A percentile compares a stretch with the other conserved stretches of the same genome.
phyloP scores from a whole-genome alignment of 192 early-diverging fungal species.

The Diversispora epigaea region DNA sequence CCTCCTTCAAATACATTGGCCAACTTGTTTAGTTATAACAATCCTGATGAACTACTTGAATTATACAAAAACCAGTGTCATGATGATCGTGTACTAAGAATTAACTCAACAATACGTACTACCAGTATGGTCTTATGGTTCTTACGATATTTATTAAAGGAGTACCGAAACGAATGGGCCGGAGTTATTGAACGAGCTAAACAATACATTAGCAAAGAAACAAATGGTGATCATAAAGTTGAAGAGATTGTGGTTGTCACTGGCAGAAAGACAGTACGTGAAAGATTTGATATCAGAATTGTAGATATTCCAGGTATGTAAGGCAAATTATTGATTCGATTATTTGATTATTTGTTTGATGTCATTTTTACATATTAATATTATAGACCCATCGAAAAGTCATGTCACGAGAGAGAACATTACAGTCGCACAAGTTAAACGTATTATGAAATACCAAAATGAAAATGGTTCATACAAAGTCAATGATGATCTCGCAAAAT shows the following conservation, averaged over 20 bases:
- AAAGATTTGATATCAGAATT: slow-evolving; percentile 12
- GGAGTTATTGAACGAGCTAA: slow-evolving; percentile 24
- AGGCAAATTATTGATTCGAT: too few relatives aligned
- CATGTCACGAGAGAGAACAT: background rate
- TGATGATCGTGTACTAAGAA: background rate
- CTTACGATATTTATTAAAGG: slow-evolving; percentile 19
- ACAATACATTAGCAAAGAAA: slow-evolving; percentile 16
- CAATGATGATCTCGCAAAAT: slow-evolving; percentile 9
- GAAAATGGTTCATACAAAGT: background rate
- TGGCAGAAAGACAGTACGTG: slow-evolving; percentile 15
- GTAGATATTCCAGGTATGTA: slow-evolving; percentile 7
- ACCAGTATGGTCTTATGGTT: slow-evolving; percentile 32
- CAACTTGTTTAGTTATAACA: slow-evolving; percentile 12
- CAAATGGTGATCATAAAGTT: slow-evolving; percentile 13
- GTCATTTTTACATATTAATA: too few relatives aligned
- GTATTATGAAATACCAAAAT: background rate
- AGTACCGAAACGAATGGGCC: slow-evolving; percentile 3
- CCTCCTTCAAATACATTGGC: slow-evolving; percentile 5
- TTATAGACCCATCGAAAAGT: too few relatives aligned
- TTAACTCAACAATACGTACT: background rate
- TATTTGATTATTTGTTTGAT: too few relatives aligned
- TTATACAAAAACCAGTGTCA: background rate
- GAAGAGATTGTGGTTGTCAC: slow-evolving; percentile 7
- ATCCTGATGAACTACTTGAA: background rate
- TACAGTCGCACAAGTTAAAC: background rate